phyloP scores from a whole-genome alignment of 805 yeast genomes.

The Candida peoriensis region DNA sequence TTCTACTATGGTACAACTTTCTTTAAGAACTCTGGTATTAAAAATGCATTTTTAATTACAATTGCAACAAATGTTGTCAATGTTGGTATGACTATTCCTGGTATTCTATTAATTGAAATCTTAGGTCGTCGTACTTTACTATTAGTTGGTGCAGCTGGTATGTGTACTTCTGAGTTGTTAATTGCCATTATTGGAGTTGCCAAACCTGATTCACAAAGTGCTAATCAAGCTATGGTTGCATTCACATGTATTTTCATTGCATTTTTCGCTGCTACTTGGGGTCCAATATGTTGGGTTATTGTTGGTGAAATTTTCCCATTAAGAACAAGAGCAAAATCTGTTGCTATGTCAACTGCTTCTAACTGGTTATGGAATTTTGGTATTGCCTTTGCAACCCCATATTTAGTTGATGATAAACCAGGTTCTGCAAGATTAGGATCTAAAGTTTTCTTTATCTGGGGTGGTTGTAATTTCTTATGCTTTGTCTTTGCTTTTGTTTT shows the following conservation, averaged over 20 bases:
- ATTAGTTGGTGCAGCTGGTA: conserved; percentile 57
- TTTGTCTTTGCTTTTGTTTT: conserved; percentile 51
- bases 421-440: conserved; percentile 59
- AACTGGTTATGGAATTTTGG: conserved; percentile 78
- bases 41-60: conserved; percentile 41
- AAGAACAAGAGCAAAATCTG: conserved; percentile 69
- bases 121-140: conserved; percentile 64
- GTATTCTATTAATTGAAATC: conserved; percentile 48
- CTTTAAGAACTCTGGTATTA: conserved; percentile 46
- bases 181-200: conserved; percentile 44
- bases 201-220: conserved; percentile 25
- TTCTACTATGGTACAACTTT: conserved; percentile 67
- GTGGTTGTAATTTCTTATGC: conserved; percentile 55
- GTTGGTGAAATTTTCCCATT: conserved; percentile 63
- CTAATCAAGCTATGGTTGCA: conserved; percentile 46
- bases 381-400: conserved; percentile 74
- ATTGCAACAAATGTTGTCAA: conserved; percentile 42
- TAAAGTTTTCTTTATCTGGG: conserved; percentile 73
- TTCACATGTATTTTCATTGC: conserved; percentile 58
- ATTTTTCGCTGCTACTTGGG: conserved; percentile 81
- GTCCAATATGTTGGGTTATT: conserved; percentile 72
- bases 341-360: conserved; percentile 66
- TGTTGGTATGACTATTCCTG: conserved; percentile 47
- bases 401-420: conserved; percentile 58
- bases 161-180: conserved; percentile 58